Evolutionary conservation across 2,329 filamentous ascomycete genomes (phyloP), one percentile per base, ranked within the genome.

Genomic region (Fusarium sarcochroum): DNA sequence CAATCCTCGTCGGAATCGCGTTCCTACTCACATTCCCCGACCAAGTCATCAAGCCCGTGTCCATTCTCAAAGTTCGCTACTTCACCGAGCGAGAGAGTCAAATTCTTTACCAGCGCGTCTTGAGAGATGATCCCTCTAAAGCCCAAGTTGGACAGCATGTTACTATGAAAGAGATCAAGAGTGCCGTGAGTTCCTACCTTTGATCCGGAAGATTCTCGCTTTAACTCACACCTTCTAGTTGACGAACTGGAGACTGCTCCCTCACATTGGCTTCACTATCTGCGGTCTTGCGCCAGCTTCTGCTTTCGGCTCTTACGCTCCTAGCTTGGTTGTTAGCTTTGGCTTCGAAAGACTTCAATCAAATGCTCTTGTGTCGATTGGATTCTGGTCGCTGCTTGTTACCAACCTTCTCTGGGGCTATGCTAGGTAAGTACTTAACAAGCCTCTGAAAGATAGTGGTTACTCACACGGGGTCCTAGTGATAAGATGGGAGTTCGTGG

Each of bases 211-310:
- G 35, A 2, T 38, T 38, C 7, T n/a, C 8, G 17, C 25, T 30
- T 17, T 25, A 17, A 9, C 25, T 54, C 14, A 61, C 30, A 20
- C 20, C 21, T 1, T 3, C 23, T 14, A 79, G 73, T 66, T 80
- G 20, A 78, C 76, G 11, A 79, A 80, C 70, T 79, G 77, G 77
- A 72, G 68, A 17, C 68, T 80, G 4, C 51, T 79, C 6, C 73
- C 77, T 11, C 78, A 80, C 49, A 47, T 80, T 27, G 49, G 44
- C 18, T 68, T 76, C 25, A 79, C 76, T 2, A 71, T 79, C 35
- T 38, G 55, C 9, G 73, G 73, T 35, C 67, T 79, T 10, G 71
- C 77, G 2, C 76, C 78, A 0, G 70, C 74, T 2, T 66, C 70
- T 2, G 70, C 75, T 3, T 58, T 66, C 30, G 47, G 52, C 13